Percentiles rank a stretch among this genome's conserved stretches.
Evolutionary conservation across 495 filamentous ascomycete species (phyloP).

Genomic region (Penicillium subrubescens): DNA sequence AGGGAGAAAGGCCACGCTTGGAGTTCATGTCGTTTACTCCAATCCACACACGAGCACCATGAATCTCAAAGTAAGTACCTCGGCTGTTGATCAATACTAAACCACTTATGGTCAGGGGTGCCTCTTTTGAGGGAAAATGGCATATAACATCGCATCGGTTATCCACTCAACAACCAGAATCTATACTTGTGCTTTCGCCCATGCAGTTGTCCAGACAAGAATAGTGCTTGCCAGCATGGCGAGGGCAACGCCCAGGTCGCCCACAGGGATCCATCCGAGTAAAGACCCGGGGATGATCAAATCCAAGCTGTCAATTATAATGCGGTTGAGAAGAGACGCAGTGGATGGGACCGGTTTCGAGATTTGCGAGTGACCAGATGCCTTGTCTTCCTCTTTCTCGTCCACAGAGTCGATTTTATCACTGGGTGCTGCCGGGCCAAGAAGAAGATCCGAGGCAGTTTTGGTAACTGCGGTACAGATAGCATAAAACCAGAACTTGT

Average conservation of each 20-base stretch:
- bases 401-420: not conserved
- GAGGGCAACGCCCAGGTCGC: conserved; percentile 10
- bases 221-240: conserved; percentile 17
- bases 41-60: too few relatives aligned
- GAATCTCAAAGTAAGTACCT: too few relatives aligned
- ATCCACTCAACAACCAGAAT: not conserved
- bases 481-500: conserved; percentile 26
- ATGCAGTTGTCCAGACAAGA: conserved; percentile 17
- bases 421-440: not conserved
- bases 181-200: conserved; percentile 12
- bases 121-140: too few relatives aligned
- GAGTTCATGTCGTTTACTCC: too few relatives aligned
- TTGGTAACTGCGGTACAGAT: conserved; percentile 13
- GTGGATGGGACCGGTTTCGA: not conserved
- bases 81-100: too few relatives aligned
- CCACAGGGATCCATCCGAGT: conserved; percentile 16
- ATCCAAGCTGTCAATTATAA: conserved; percentile 15
- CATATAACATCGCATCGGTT: not conserved
- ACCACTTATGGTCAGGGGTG: too few relatives aligned
- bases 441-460: conserved; percentile 7
- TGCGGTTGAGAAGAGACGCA: conserved; percentile 10
- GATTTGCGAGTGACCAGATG: not conserved
- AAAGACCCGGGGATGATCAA: conserved; percentile 18
- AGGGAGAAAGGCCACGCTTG: too few relatives aligned
- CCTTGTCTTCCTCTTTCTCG: not conserved